Base-by-base conservation (phyloP, 371 early-diverging fungal genomes). In the Mortierella sp. region DNA sequence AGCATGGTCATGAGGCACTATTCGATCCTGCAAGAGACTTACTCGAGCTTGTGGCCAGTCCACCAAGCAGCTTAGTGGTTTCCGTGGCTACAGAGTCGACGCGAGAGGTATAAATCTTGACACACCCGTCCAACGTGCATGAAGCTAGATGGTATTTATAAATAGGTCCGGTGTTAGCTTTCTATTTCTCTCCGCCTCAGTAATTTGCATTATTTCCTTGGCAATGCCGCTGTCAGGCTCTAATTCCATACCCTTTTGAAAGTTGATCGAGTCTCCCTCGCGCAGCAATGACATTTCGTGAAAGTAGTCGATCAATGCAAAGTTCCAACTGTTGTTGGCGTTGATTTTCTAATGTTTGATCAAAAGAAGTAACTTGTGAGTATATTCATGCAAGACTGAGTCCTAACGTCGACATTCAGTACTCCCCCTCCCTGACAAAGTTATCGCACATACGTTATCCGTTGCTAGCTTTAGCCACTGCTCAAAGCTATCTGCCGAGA, bases 251-350 rank as follows among this genome's bases (percentile, higher is more conserved):
- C 81, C 81, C 77, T 96, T 98, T 84, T 99, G 98, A 84, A 99
- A 99, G 87, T 99, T 99, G 85, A 99, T 98, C 6, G 94, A 93
- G 85, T 96, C 96, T 8, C 97, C 98, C 62, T 98, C 99, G 39
- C 94, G 91, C 65, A 99, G 87, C 45, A 97, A 88, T 1, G 93
- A 94, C 95, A 99, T 93, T 84, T 99, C 97, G 79, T 95, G 93
- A 84, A 99, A 99, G 83, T 98, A 98, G 84, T 99, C 98, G 74
- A 99, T 99, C 40, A 99, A 89, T 10, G 97, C 97, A 80, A 99
- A 93, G 80, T 96, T 95, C 99, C 99, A 99, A 58, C 95, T 96
- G 86, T 99, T 99, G 75, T 92, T 92, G 4, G 95, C 91, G 81
- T 96, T 99, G 80, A 99, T 97, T 95, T 99, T 99, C 96, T 97